Conservation (phyloP, 1,284 basidiomycete species). For the Marasmius tenuissimus region DNA sequence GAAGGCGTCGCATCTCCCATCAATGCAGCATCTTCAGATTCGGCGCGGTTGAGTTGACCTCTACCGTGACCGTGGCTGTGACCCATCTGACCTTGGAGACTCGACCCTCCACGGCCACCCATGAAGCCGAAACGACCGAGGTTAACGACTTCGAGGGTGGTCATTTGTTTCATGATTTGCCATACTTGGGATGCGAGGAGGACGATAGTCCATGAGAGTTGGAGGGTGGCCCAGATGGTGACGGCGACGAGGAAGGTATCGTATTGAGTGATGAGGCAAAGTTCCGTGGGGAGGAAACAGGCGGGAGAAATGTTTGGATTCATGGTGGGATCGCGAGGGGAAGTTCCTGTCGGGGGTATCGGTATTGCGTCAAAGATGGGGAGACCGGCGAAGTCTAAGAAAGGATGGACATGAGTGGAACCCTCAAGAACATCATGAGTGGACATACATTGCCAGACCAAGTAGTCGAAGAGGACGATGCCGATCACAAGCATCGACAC, state of each 20-base stretch:
- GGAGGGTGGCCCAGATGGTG: conserved; percentile 83
- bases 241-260: conserved; percentile 88
- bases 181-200: conserved; percentile 86
- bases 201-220: conserved; percentile 91
- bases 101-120: conserved; percentile 87
- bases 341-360: conserved; percentile 4
- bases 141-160: conserved; percentile 94
- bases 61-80: conserved; percentile 50
- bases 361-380: not conserved
- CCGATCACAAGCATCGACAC: conserved; percentile 83
- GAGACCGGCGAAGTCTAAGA: conserved; percentile 1
- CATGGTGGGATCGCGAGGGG: conserved; percentile 34
- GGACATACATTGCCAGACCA: conserved; percentile 77
- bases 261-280: conserved; percentile 70
- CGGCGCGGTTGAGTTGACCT: conserved; percentile 26
- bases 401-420: not conserved
- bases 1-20: conserved; percentile 26
- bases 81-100: conserved; percentile 68
- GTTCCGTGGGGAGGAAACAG: conserved; percentile 66
- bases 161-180: conserved; percentile 95
- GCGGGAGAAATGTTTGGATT: conserved; percentile 47
- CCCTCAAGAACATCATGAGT: conserved; percentile 2
- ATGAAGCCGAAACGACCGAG: conserved; percentile 95
- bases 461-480: conserved; percentile 78
- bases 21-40: conserved; percentile 37